Evolutionary conservation across 1,284 basidiomycete genomes (phyloP).

Genomic region (Ganoderma leucocontextum): DNA sequence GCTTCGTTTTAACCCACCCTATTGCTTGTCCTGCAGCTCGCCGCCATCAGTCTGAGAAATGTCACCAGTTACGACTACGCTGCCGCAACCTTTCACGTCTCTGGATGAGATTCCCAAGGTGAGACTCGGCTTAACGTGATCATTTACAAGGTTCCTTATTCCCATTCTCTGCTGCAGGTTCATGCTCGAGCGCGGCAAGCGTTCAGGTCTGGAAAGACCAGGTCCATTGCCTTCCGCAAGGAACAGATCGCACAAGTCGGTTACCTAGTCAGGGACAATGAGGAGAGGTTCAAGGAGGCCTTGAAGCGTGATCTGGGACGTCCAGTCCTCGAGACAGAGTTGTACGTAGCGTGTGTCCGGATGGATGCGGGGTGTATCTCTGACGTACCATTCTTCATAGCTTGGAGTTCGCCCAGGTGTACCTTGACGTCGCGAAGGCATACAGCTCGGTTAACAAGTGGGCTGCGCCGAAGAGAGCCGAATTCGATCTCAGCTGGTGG

Average conservation of each 20-base stretch:
- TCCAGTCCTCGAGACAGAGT: constrained; percentile 58
- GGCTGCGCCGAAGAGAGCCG: constrained; percentile 61
- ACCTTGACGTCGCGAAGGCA: constrained; percentile 69
- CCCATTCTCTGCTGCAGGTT: constrained; percentile 49
- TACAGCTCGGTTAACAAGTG: constrained; percentile 77
- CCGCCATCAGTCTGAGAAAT: neutral
- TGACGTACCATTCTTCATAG: constrained; percentile 42
- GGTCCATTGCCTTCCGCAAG: constrained; percentile 66
- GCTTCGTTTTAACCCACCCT: neutral
- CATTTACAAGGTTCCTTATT: too few relatives aligned
- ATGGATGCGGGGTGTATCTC: neutral
- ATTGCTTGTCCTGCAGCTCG: neutral
- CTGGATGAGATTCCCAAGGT: neutral
- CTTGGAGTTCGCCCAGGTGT: constrained; percentile 60
- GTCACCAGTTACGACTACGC: neutral
- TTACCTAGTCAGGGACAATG: constrained; percentile 76
- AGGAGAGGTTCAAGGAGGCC: constrained; percentile 60
- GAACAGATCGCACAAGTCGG: constrained; percentile 71
- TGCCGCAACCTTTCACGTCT: neutral
- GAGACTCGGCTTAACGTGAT: too few relatives aligned
- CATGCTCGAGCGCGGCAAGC: constrained; percentile 56
- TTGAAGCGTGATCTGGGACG: constrained; percentile 65
- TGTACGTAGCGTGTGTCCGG: constrained; percentile 48
- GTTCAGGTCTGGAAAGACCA: constrained; percentile 69
- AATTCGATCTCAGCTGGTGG: constrained; percentile 58